phyloP scores from a whole-genome alignment of 495 filamentous ascomycete species.

The Xylaria intraflava region DNA sequence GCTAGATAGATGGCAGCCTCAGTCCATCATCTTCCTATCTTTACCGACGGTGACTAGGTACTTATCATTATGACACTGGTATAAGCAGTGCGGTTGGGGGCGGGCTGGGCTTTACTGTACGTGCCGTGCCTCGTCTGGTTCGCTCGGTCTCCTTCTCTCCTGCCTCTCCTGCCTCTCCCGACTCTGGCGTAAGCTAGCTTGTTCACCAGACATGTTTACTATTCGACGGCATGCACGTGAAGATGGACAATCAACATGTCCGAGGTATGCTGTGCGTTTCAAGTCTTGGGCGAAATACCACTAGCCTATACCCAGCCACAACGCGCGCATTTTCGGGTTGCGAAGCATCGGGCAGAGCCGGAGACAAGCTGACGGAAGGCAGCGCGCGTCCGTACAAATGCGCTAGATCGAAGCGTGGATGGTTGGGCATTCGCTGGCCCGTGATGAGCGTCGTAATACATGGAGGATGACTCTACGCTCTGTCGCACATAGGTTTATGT shows the following conservation, averaged over 20 bases:
- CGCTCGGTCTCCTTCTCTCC: background rate
- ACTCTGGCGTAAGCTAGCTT: too few relatives aligned
- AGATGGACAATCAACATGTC: background rate
- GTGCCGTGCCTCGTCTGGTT: background rate
- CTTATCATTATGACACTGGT: too few relatives aligned
- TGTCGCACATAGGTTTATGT: background rate
- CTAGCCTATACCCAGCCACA: background rate
- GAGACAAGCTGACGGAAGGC: background rate
- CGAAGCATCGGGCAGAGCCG: slow-evolving; percentile 9
- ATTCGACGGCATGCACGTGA: background rate
- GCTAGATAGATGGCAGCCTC: background rate
- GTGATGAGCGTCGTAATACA: slow-evolving; percentile 8
- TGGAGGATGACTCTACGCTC: slow-evolving; percentile 6
- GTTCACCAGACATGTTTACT: background rate
- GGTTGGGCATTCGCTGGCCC: slow-evolving; percentile 1
- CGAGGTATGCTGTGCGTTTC: background rate
- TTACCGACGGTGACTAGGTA: slow-evolving; percentile 3
- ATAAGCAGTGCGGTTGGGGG: background rate
- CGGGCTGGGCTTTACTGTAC: background rate
- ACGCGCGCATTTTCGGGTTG: background rate
- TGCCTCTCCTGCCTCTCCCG: too few relatives aligned
- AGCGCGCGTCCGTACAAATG: background rate
- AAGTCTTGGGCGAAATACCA: background rate
- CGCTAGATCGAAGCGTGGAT: background rate
- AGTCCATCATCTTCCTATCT: background rate